phyloP scores from a whole-genome alignment of 768 basidiomycete species.

The Boletus reticulatus region DNA sequence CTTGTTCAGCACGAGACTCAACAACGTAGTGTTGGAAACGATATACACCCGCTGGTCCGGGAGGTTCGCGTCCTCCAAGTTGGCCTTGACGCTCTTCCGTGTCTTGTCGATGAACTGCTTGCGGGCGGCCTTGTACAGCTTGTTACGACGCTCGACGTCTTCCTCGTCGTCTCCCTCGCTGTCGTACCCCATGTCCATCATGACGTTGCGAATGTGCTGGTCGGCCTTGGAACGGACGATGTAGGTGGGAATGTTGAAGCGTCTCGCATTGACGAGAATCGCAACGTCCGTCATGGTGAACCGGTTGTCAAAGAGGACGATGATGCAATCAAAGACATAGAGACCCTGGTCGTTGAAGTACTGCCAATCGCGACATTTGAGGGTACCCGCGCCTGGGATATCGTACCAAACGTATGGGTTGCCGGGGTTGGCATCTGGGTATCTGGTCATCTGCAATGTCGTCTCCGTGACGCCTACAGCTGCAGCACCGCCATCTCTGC shows the following conservation, averaged over 20 bases:
- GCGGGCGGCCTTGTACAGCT: slow-evolving; percentile 9
- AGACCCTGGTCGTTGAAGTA: slow-evolving; percentile 25
- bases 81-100: slow-evolving; percentile 13
- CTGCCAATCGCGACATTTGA: slow-evolving; percentile 19
- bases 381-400: slow-evolving; percentile 20
- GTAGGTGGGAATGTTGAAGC: slow-evolving; percentile 20
- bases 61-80: slow-evolving; percentile 23
- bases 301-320: slow-evolving; percentile 21
- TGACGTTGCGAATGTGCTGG: slow-evolving; percentile 20
- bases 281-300: slow-evolving; percentile 23
- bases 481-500: slow-evolving; percentile 12
- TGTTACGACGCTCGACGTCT: slow-evolving; percentile 8
- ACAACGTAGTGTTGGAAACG: slow-evolving; percentile 20
- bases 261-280: slow-evolving; percentile 15
- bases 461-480: slow-evolving; percentile 21
- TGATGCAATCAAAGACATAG: slow-evolving; percentile 24
- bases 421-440: slow-evolving; percentile 11
- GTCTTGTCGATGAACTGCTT: slow-evolving; percentile 16
- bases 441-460: slow-evolving; percentile 13
- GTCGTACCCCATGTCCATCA: slow-evolving; percentile 19
- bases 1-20: slow-evolving; percentile 16
- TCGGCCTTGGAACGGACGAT: slow-evolving; percentile 24
- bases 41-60: slow-evolving; percentile 29
- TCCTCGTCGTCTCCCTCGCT: slow-evolving; percentile 16
- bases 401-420: slow-evolving; percentile 24